A percentile compares a stretch with the other conserved stretches of the same genome.
Evolutionary conservation across 2,329 filamentous ascomycete genomes (phyloP).

Genomic region (Ophiosphaerella korrae): DNA sequence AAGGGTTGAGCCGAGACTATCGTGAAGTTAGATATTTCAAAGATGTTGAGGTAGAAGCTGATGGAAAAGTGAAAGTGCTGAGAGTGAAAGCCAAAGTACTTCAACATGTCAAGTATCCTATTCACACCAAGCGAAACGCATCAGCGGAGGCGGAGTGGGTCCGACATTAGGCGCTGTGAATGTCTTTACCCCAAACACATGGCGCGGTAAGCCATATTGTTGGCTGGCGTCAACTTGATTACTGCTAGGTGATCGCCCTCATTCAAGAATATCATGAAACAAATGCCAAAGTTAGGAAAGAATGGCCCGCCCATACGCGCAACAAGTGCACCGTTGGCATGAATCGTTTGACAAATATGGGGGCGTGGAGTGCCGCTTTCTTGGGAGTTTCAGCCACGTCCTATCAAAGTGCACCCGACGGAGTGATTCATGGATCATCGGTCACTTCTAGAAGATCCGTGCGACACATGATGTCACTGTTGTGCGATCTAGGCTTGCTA

Average conservation of each 20-base stretch:
- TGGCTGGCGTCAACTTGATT: not conserved
- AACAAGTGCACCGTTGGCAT: constrained; percentile 1
- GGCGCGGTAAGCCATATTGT: not conserved
- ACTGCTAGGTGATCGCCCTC: not conserved
- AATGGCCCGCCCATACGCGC: not conserved
- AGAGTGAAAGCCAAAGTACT: not conserved
- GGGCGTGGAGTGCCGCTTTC: constrained; percentile 1
- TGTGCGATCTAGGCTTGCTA: not conserved
- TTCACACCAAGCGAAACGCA: constrained; percentile 1
- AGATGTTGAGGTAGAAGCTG: not conserved
- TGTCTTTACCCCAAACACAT: not conserved
- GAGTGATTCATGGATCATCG: not conserved
- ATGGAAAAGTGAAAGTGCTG: not conserved
- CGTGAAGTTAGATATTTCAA: not conserved
- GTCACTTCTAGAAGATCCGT: constrained; percentile 2
- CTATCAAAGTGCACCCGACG: not conserved
- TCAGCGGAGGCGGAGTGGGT: not conserved
- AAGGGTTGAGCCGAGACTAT: constrained; percentile 3
- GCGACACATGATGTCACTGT: constrained; percentile 12
- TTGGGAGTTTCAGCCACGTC: constrained; percentile 10
- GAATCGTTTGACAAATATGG: constrained; percentile 6
- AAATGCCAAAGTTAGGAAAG: not conserved
- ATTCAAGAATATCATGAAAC: constrained; percentile 6
- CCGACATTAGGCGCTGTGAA: constrained; percentile 2
- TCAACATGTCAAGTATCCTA: constrained; percentile 1